Conservation (phyloP, 441 rosid genomes). For the Corymbia citriodora region DNA sequence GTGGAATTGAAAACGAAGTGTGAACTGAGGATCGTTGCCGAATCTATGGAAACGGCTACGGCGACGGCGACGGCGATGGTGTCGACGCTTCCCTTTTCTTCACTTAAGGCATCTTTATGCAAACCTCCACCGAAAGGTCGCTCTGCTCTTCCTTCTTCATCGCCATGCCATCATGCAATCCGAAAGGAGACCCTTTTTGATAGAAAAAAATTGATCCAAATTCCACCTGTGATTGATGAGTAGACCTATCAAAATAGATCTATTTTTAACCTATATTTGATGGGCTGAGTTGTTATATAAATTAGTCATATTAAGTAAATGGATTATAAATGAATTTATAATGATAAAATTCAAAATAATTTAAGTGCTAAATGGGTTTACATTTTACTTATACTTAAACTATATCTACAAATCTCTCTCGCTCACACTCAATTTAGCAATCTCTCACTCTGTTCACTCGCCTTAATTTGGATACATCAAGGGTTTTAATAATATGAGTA, state of each 20-base stretch:
- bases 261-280: no score
- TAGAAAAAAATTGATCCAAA: not conserved
- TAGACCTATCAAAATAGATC: not conserved
- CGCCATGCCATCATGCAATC: not conserved
- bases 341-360: no score
- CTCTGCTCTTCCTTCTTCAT: not conserved
- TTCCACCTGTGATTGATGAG: fast-evolving
- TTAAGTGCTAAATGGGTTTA: no score
- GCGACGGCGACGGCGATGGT: no score
- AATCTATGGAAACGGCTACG: not conserved
- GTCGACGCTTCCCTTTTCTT: not conserved
- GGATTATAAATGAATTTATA: no score
- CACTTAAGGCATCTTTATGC: not conserved
- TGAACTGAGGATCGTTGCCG: not conserved
- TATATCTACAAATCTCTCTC: not conserved
- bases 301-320: not conserved
- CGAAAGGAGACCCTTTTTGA: fast-evolving
- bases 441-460: fast-evolving
- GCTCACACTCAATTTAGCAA: not conserved
- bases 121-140: not conserved
- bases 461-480: no score
- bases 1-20: not conserved
- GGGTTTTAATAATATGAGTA: no score
- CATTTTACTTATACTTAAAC: no score
- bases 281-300: fast-evolving